phyloP scores from a whole-genome alignment of 2,329 filamentous ascomycete genomes.

The Periglandula ipomoeae region DNA sequence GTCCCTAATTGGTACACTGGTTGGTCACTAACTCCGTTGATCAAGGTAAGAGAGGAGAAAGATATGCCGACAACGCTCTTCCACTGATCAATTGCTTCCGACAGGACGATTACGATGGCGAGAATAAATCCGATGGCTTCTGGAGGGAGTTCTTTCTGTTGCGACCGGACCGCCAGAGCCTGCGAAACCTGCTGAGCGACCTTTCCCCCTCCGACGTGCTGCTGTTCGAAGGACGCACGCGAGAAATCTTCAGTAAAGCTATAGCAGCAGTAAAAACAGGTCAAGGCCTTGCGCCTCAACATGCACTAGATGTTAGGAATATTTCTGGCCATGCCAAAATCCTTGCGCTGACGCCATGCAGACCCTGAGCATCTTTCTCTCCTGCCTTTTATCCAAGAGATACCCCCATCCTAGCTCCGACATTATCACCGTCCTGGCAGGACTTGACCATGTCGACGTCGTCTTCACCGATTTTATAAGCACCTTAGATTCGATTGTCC shows the following conservation, averaged over 20 bases:
- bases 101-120: conserved; percentile 51
- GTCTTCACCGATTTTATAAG: conserved; percentile 85
- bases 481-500: conserved; percentile 72
- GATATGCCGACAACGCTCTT: conserved; percentile 10
- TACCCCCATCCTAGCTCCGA: conserved; percentile 95
- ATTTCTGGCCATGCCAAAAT: neutral
- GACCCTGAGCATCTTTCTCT: conserved; percentile 85
- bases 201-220: conserved; percentile 68
- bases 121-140: conserved; percentile 76
- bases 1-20: conserved; percentile 5
- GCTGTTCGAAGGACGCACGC: conserved; percentile 65
- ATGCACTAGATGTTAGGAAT: conserved; percentile 75
- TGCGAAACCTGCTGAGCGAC: conserved; percentile 61
- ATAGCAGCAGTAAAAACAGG: conserved; percentile 58
- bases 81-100: conserved; percentile 19
- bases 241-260: conserved; percentile 68
- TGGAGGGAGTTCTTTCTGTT: conserved; percentile 95
- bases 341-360: conserved; percentile 30
- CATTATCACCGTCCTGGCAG: conserved; percentile 81
- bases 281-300: conserved; percentile 54
- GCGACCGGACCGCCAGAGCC: conserved; percentile 61
- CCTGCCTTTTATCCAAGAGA: conserved; percentile 72
- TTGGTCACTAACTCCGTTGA: neutral
- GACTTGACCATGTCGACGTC: conserved; percentile 77
- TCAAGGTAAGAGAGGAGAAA: conserved; percentile 17